phyloP scores from a whole-genome alignment of 805 yeast genomes.

The Monosporozyma aerobia region DNA sequence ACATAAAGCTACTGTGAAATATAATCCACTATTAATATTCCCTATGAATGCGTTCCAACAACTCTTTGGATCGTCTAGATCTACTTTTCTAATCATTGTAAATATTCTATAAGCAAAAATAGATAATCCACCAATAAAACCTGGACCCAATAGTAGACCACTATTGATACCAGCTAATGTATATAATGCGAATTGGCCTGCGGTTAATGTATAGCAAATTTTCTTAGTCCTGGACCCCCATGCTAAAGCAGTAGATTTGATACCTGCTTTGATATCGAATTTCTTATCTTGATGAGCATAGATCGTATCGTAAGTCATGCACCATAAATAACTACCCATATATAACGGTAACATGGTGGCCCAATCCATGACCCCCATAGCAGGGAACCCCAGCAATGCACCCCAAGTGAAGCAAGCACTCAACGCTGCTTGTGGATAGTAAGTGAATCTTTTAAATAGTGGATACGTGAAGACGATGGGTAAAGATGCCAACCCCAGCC shows the following conservation, averaged over 20 bases:
- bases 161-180: slow-evolving; percentile 62
- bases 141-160: slow-evolving; percentile 69
- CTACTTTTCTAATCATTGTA: slow-evolving; percentile 60
- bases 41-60: slow-evolving; percentile 78
- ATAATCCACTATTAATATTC: slow-evolving; percentile 70
- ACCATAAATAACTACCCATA: slow-evolving; percentile 75
- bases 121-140: slow-evolving; percentile 58
- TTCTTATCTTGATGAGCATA: slow-evolving; percentile 96
- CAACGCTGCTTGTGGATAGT: slow-evolving; percentile 83
- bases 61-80: slow-evolving; percentile 66
- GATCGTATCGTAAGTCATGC: slow-evolving; percentile 90
- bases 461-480: slow-evolving; percentile 83
- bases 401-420: slow-evolving; percentile 92
- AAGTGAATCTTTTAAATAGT: slow-evolving; percentile 85
- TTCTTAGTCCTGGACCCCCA: slow-evolving; percentile 77
- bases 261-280: slow-evolving; percentile 83
- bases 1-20: slow-evolving; percentile 55
- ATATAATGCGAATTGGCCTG: slow-evolving; percentile 57
- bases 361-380: slow-evolving; percentile 78
- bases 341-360: slow-evolving; percentile 72
- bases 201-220: slow-evolving; percentile 53
- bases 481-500: slow-evolving; percentile 72
- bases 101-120: slow-evolving; percentile 62
- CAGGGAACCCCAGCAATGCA: slow-evolving; percentile 87
- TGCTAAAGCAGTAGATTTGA: slow-evolving; percentile 88